phyloP scores from a whole-genome alignment of 2,329 filamentous ascomycete genomes.

The Zymoseptoria passerinii region DNA sequence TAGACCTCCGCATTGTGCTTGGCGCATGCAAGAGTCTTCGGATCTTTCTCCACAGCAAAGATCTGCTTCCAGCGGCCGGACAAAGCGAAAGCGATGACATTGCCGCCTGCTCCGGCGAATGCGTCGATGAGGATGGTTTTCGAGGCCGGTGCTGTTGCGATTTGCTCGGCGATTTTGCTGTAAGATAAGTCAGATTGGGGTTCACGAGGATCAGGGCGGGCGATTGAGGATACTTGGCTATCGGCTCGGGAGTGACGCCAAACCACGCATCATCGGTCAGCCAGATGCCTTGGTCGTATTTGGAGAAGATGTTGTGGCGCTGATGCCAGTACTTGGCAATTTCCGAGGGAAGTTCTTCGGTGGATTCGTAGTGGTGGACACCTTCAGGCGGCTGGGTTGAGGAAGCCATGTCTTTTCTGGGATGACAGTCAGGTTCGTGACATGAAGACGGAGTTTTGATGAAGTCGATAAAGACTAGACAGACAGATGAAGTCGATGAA shows the following conservation, averaged over 20 bases:
- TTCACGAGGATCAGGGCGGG: background rate
- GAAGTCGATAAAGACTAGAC: no score
- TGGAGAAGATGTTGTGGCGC: conserved; percentile 75
- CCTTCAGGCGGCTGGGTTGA: conserved; percentile 44
- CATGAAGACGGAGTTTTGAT: background rate
- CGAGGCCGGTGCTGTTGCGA: conserved; percentile 47
- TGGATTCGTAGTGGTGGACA: conserved; percentile 66
- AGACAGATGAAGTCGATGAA: no score
- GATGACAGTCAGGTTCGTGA: background rate
- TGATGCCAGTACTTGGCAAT: conserved; percentile 92
- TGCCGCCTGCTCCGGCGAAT: conserved; percentile 87
- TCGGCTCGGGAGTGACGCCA: conserved; percentile 86
- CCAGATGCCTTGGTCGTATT: conserved; percentile 78
- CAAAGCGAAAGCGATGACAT: conserved; percentile 86
- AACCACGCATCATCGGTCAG: conserved; percentile 96
- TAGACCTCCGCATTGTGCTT: conserved; percentile 87
- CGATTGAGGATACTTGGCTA: conserved; percentile 59
- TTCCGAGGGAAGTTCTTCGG: conserved; percentile 67
- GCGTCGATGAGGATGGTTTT: conserved; percentile 71
- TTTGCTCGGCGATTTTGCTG: conserved; percentile 68
- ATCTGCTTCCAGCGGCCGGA: conserved; percentile 72
- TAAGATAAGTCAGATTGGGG: conserved; percentile 30
- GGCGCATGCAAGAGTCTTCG: conserved; percentile 73
- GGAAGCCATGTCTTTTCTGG: conserved; percentile 5
- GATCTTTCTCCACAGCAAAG: conserved; percentile 81